Evolutionary conservation across 306 rosid species (phyloP).

Genomic region (Malus sieversii): DNA sequence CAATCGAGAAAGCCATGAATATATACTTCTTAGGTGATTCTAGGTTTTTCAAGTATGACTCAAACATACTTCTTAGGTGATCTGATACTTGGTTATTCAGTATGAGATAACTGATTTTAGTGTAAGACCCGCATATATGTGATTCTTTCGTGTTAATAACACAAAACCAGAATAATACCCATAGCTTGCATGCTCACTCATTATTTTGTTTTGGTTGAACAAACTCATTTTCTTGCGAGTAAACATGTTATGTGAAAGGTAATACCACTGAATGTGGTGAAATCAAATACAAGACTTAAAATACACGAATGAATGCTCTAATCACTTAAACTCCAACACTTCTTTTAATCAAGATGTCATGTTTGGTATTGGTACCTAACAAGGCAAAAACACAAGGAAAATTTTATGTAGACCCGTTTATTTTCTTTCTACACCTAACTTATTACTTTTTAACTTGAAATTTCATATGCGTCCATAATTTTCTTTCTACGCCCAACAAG

Average conservation of each 20-base stretch:
- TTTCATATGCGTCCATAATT: too few relatives aligned
- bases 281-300: not conserved
- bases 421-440: too few relatives aligned
- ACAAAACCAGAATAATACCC: not conserved
- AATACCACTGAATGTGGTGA: not conserved
- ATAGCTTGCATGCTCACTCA: not conserved
- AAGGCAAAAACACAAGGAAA: not conserved
- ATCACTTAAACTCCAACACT: not conserved
- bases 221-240: not conserved
- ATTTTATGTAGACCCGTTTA: too few relatives aligned
- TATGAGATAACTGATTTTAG: too few relatives aligned
- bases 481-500: too few relatives aligned
- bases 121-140: not conserved
- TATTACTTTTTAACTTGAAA: too few relatives aligned
- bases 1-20: not conserved
- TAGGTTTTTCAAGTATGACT: not conserved
- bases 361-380: not conserved
- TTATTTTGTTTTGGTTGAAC: not conserved
- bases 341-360: not conserved
- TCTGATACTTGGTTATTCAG: too few relatives aligned
- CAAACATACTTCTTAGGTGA: not conserved
- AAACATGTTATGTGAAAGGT: not conserved
- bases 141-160: not conserved
- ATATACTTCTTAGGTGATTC: too few relatives aligned
- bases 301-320: not conserved